phyloP scores from a whole-genome alignment of 305 asterid species.

The Stenogyne calaminthoides region DNA sequence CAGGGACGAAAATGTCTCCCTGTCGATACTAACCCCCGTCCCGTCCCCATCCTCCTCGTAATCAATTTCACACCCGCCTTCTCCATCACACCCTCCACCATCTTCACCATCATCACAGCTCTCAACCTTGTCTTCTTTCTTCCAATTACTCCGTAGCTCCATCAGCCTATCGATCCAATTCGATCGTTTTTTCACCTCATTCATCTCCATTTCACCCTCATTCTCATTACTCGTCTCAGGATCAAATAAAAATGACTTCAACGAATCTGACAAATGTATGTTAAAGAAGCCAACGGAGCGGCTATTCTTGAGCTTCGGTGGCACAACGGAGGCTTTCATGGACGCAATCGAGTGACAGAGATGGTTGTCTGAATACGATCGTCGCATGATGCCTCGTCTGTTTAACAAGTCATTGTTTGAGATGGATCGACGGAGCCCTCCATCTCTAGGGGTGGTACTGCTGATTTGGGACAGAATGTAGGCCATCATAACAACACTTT shows the following conservation, averaged over 20 bases:
- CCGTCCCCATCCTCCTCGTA: slow-evolving; percentile 56
- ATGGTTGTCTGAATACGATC: slow-evolving; percentile 60
- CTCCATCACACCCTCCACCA: slow-evolving; percentile 39
- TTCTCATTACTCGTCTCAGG: slow-evolving; percentile 30
- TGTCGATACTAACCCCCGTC: slow-evolving; percentile 30
- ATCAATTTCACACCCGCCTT: slow-evolving; percentile 56
- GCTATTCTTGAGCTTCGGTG: slow-evolving; percentile 49
- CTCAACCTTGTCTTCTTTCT: slow-evolving; percentile 38
- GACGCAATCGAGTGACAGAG: slow-evolving; percentile 33
- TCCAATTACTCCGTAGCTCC: slow-evolving; percentile 63
- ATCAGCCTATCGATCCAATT: slow-evolving; percentile 76
- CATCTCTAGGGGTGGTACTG: slow-evolving; percentile 30
- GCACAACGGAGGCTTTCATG: slow-evolving; percentile 39
- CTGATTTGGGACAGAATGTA: slow-evolving; percentile 44
- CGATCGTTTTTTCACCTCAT: slow-evolving; percentile 39
- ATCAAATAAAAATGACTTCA: slow-evolving; percentile 49
- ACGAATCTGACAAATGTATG: slow-evolving; percentile 46
- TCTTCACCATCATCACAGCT: slow-evolving; percentile 25
- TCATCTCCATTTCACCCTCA: slow-evolving; percentile 29
- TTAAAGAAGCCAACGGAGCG: slow-evolving; percentile 52
- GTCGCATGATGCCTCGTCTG: slow-evolving; percentile 31
- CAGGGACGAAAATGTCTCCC: slow-evolving; percentile 52
- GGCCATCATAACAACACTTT: slow-evolving; percentile 45
- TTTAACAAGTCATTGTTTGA: slow-evolving; percentile 35
- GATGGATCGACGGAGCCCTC: slow-evolving; percentile 43